Base-by-base conservation (phyloP, 2,329 filamentous ascomycete genomes). In the Fusarium domesticum region DNA sequence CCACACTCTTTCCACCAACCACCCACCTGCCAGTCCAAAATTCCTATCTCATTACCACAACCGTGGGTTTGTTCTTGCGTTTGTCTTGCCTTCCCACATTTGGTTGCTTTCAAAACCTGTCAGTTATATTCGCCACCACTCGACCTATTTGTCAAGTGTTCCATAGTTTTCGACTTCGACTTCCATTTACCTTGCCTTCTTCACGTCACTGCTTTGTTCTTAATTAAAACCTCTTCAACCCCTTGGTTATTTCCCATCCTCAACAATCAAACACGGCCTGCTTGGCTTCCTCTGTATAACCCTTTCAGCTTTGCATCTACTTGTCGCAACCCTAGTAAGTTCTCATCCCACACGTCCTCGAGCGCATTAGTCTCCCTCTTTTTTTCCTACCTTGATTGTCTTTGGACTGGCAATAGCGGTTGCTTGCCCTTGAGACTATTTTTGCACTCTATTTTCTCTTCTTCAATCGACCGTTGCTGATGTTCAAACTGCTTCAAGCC, bases 381-480 rank as follows among this genome's bases (percentile, higher is more conserved):
- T 38, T 32, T 23, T 18, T 34, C 36, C 38, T 48, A 32, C n/a
- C n/a, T n/a, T n/a, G n/a, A n/a, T n/a, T n/a, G n/a, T n/a, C n/a
- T n/a, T n/a, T n/a, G n/a, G n/a, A n/a, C n/a, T n/a, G n/a, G n/a
- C n/a, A n/a, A n/a, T n/a, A n/a, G n/a, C n/a, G n/a, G n/a, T n/a
- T n/a, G n/a, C n/a, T n/a, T n/a, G n/a, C n/a, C n/a, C n/a, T n/a
- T n/a, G n/a, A n/a, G n/a, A n/a, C n/a, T n/a, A 35, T 16, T 23
- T 33, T 35, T 23, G 15, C 36, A 37, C 34, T 20, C 25, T 15
- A 3, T 3, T 12, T 10, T 8, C 8, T 28, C 23, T 33, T 36
- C 37, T 43, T 16, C 35, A 32, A 15, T 20, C 23, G 23, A 34
- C 31, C 33, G 41, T 32, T 39, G 35, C 51, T 54, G 37, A 54